These are phyloP conservation scores for Clarireedia sp. DNA, from an alignment of 2,329 filamentous ascomycete species.

Conservation along the genomic window DNA sequence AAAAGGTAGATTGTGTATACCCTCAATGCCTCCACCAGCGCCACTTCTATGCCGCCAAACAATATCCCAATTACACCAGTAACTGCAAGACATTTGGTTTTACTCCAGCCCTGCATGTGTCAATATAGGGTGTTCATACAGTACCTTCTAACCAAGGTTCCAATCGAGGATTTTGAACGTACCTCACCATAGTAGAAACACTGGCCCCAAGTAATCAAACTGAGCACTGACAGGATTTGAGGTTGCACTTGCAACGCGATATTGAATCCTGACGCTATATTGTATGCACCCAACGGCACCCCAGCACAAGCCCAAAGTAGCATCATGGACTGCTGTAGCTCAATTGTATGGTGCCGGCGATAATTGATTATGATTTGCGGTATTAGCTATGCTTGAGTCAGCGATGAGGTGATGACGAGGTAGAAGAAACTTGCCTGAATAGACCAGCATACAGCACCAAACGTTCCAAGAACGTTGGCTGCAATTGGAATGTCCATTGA, in stretches of 20 bases:
- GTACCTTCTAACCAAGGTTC: no score
- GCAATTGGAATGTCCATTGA: constrained; percentile 47
- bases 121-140: not conserved
- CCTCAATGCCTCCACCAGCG: constrained; percentile 48
- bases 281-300: constrained; percentile 50
- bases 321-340: constrained; percentile 64
- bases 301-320: constrained; percentile 62
- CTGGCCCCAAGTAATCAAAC: constrained; percentile 30
- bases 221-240: constrained; percentile 29
- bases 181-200: constrained; percentile 38
- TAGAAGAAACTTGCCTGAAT: constrained; percentile 41
- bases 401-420: not conserved
- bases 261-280: constrained; percentile 27
- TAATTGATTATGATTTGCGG: constrained; percentile 65
- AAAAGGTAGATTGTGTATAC: constrained; percentile 9
- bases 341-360: constrained; percentile 55
- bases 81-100: constrained; percentile 40
- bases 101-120: constrained; percentile 41
- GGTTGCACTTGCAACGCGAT: constrained; percentile 29
- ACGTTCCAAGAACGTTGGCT: constrained; percentile 50
- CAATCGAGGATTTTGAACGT: constrained; percentile 12
- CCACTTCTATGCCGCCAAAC: constrained; percentile 52
- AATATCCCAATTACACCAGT: constrained; percentile 43
- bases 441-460: constrained; percentile 60
- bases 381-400: not conserved